phyloP scores from a whole-genome alignment of 257 asterid genomes.

The Lantana camara region DNA sequence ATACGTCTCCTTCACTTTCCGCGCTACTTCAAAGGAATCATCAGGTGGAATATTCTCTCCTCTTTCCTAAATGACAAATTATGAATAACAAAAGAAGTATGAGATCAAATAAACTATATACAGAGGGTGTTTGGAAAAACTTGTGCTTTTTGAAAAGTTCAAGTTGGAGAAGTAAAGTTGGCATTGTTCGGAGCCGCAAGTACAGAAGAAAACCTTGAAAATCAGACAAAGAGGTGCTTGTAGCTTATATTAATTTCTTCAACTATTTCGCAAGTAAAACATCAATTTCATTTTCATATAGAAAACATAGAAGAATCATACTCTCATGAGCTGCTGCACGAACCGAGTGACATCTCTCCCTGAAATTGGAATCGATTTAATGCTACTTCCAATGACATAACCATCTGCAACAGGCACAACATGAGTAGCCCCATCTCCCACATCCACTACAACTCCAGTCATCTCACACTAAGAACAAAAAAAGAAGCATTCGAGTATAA shows the following conservation, averaged over 20 bases:
- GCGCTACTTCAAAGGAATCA: constrained; percentile 90
- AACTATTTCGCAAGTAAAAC: background rate
- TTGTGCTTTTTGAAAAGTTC: too few relatives aligned
- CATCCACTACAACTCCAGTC: constrained; percentile 97
- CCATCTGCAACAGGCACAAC: constrained; percentile 99
- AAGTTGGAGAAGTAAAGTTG: too few relatives aligned
- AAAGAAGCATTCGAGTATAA: constrained; percentile 30
- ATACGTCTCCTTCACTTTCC: constrained; percentile 88
- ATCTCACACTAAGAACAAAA: constrained; percentile 95
- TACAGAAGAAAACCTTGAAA: too few relatives aligned
- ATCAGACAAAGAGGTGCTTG: too few relatives aligned
- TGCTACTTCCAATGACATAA: constrained; percentile 97
- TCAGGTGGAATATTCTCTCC: constrained; percentile 94
- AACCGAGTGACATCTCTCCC: constrained; percentile 90
- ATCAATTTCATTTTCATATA: background rate
- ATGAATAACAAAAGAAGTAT: background rate
- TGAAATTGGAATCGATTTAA: constrained; percentile 83
- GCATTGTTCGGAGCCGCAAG: too few relatives aligned
- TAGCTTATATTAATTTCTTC: background rate
- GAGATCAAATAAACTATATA: too few relatives aligned
- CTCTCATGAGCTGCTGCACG: constrained; percentile 90
- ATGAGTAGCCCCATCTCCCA: constrained; percentile 99
- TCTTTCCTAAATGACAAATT: constrained; percentile 67
- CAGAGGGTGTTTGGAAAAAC: too few relatives aligned
- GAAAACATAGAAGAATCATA: constrained; percentile 37